These are phyloP conservation scores for Barnettozyma sucrosica DNA, from an alignment of 805 yeast genomes.

Conservation along the genomic window DNA sequence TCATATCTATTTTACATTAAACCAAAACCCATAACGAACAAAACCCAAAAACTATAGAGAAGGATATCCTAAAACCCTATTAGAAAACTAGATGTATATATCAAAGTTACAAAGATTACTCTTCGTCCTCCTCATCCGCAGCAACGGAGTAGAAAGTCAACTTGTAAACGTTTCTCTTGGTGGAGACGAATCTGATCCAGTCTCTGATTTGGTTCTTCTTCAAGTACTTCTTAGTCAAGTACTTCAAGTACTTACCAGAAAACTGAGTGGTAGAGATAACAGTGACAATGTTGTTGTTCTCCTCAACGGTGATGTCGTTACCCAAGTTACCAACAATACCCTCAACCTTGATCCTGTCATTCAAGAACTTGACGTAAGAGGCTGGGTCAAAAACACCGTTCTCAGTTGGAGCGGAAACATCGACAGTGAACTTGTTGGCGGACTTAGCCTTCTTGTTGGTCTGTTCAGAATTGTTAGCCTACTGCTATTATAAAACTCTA, in stretches of 20 bases:
- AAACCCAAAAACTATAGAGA: constrained; percentile 10
- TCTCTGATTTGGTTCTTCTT: constrained; percentile 99
- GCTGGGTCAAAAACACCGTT: constrained; percentile 97
- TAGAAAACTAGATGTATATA: background rate
- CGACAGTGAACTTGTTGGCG: constrained; percentile 89
- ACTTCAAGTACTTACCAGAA: constrained; percentile 99
- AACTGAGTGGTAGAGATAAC: constrained; percentile 87
- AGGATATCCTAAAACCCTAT: constrained; percentile 4
- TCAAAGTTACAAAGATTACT: constrained; percentile 44
- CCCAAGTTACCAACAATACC: constrained; percentile 96
- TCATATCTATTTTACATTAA: constrained; percentile 18
- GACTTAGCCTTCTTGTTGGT: constrained; percentile 76
- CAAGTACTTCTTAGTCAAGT: constrained; percentile 99
- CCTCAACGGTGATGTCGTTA: constrained; percentile 85
- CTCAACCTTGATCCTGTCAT: constrained; percentile 99
- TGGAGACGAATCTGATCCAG: constrained; percentile 98
- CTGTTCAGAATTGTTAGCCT: constrained; percentile 62
- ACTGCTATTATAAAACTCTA: constrained; percentile 46
- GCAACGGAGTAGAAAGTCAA: constrained; percentile 99
- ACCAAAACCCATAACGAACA: constrained; percentile 17
- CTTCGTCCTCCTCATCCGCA: constrained; percentile 94
- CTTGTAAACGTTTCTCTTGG: constrained; percentile 92
- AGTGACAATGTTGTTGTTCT: constrained; percentile 85
- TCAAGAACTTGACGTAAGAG: constrained; percentile 94
- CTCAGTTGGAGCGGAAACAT: constrained; percentile 95